Evolutionary conservation across 2,329 filamentous ascomycete species (phyloP).

Genomic region (Fusarium mundagurra): DNA sequence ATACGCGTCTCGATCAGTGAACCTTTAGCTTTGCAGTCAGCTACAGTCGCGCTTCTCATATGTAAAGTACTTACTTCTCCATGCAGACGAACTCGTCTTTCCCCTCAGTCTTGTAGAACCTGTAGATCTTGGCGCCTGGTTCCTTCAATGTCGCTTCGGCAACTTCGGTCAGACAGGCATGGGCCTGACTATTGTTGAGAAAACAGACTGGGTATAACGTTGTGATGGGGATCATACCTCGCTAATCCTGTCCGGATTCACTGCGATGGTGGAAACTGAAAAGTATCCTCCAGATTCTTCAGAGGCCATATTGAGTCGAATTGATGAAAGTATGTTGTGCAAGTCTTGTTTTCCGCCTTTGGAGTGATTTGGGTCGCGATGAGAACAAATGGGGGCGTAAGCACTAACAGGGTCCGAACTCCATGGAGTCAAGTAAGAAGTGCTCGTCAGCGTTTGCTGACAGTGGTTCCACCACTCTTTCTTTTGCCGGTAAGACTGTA

Average conservation of each 20-base stretch:
- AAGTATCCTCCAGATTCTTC: neutral
- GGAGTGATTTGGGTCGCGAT: fast-evolving
- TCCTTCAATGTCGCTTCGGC: slow-evolving; percentile 5
- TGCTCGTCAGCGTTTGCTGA: neutral
- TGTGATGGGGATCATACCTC: neutral
- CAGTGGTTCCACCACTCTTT: neutral
- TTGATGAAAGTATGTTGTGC: neutral
- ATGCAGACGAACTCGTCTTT: slow-evolving; percentile 10
- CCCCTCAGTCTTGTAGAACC: slow-evolving; percentile 11
- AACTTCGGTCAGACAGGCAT: neutral
- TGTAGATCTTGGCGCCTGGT: slow-evolving; percentile 8
- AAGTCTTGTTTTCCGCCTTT: no score
- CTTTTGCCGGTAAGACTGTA: neutral
- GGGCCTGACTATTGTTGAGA: neutral
- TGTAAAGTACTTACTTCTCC: neutral
- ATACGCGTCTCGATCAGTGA: slow-evolving; percentile 3
- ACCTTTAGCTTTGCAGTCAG: neutral
- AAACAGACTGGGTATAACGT: neutral
- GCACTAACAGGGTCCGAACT: neutral
- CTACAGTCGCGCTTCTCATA: fast-evolving
- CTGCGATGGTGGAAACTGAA: slow-evolving; percentile 7
- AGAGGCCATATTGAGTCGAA: neutral
- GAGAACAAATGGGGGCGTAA: neutral
- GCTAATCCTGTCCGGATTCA: neutral
- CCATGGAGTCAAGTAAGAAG: no score